Conservation (phyloP, 2,329 filamentous ascomycete genomes). For the Pseudocercospora vitis region DNA sequence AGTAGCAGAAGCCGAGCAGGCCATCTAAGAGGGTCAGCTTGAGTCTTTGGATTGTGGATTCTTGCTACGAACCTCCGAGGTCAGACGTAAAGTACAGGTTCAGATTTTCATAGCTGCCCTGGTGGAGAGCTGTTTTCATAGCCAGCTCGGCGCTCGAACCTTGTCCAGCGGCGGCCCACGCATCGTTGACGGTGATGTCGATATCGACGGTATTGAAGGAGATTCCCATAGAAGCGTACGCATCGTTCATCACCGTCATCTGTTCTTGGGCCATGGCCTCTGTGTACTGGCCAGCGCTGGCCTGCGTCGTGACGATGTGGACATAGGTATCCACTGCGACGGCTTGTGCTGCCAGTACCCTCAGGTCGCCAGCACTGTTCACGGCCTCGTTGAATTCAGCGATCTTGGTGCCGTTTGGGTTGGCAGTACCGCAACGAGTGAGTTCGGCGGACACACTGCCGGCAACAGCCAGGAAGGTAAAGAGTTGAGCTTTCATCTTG, state of each 20-base stretch:
- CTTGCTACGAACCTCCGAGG: constrained; percentile 34
- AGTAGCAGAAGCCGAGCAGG: constrained; percentile 32
- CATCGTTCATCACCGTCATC: constrained; percentile 12
- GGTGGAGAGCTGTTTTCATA: constrained; percentile 55
- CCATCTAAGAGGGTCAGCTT: constrained; percentile 8
- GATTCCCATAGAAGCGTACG: constrained; percentile 45
- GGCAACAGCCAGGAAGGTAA: constrained; percentile 15
- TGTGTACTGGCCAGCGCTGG: constrained; percentile 38
- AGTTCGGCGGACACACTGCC: constrained; percentile 21
- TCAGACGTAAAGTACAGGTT: constrained; percentile 61
- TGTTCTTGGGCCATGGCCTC: constrained; percentile 39
- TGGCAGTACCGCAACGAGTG: constrained; percentile 24
- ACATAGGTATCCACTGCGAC: constrained; percentile 36
- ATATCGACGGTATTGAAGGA: constrained; percentile 50
- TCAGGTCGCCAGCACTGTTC: constrained; percentile 13
- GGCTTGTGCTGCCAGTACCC: constrained; percentile 8
- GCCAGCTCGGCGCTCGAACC: constrained; percentile 40
- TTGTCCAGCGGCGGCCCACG: constrained; percentile 51
- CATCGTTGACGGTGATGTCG: constrained; percentile 52
- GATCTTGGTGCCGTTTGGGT: constrained; percentile 21
- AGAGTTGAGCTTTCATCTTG: constrained; percentile 20
- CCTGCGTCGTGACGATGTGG: constrained; percentile 43
- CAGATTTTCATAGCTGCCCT: constrained; percentile 53
- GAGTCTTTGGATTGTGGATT: background rate
- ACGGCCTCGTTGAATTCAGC: constrained; percentile 25